Evolutionary conservation across 345 rosid species (phyloP), one percentile per base, ranked within the genome.

Genomic region (Moricandia arvensis): DNA sequence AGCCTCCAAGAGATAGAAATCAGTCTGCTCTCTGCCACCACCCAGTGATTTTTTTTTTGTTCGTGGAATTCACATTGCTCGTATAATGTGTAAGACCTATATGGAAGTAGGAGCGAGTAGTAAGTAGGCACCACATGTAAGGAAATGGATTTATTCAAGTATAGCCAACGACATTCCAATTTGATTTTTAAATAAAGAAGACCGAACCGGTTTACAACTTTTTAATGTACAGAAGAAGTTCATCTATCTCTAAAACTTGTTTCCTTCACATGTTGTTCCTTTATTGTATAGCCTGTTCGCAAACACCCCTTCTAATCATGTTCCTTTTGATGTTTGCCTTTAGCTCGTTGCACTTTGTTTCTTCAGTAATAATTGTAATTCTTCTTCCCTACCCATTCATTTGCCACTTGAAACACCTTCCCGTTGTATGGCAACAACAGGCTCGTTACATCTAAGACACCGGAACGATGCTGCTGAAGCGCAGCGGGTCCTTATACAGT

Each of bases 401-500:
- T 77, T 59, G 77, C 57, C 75, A 34, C 77, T 70, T 45, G 64
- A 66, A 68, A 71, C 78, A 71, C 88, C 82, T 66, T 84, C 88
- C 72, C 93, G 84, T 83, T 89, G 97, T 92, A 92, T 95, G 15
- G 97, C 98, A 51, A 83, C 83, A 62, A 95, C 93, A 0, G 82
- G 93, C 81, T 90, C 94, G 12, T 80, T 81, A 80, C 98, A 95
- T 79, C 87, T 84, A 37, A 87, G 78, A 69, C 98, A 95, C 57
- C 86, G 86, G 83, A 89, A 95, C 0, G 93, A 89, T 73, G 91
- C 73, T 67, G 91, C 71, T 24, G 97, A 89, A 4, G 90, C 82
- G 69, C 96, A 95, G 10, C 99, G 89, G 27, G 97, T 95, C 80
- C 91, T 81, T 16, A 95, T 89, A 82, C 98, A 95, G 80, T 90